A percentile compares a stretch with the other conserved stretches of the same genome.
Evolutionary conservation across 805 yeast species (phyloP).

Genomic region (Saturnispora galanensis): DNA sequence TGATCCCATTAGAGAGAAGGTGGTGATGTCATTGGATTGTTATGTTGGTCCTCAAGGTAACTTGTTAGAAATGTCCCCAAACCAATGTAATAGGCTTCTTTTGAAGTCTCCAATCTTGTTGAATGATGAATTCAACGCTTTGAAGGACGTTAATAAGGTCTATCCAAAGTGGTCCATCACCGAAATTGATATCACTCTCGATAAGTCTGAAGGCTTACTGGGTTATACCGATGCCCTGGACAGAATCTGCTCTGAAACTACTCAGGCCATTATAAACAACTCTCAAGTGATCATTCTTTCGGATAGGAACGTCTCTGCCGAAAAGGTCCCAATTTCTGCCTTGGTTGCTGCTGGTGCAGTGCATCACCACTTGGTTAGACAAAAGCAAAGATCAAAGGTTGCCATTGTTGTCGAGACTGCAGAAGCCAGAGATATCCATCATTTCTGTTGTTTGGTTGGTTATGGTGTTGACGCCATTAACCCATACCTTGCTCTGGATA

Average conservation of each 20-base stretch:
- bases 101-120: constrained; percentile 77
- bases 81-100: constrained; percentile 82
- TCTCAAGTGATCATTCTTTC: constrained; percentile 68
- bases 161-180: constrained; percentile 83
- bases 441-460: constrained; percentile 86
- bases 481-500: constrained; percentile 90
- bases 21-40: constrained; percentile 96
- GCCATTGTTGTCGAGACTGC: constrained; percentile 89
- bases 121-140: constrained; percentile 62
- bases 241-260: constrained; percentile 78
- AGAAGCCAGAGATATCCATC: constrained; percentile 97
- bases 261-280: constrained; percentile 69
- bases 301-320: constrained; percentile 52
- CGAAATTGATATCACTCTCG: constrained; percentile 81
- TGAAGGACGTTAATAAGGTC: constrained; percentile 59
- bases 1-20: constrained; percentile 93
- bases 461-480: constrained; percentile 96
- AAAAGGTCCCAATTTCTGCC: constrained; percentile 74
- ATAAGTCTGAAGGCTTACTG: constrained; percentile 67
- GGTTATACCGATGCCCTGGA: constrained; percentile 84
- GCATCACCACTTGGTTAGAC: constrained; percentile 91
- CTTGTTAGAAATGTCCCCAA: constrained; percentile 81
- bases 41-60: constrained; percentile 98
- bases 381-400: constrained; percentile 91
- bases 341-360: constrained; percentile 94